A percentile compares a stretch with the other conserved stretches of the same genome.
phyloP scores from a whole-genome alignment of 2,329 filamentous ascomycete species.

The Cytospora schulzeri region DNA sequence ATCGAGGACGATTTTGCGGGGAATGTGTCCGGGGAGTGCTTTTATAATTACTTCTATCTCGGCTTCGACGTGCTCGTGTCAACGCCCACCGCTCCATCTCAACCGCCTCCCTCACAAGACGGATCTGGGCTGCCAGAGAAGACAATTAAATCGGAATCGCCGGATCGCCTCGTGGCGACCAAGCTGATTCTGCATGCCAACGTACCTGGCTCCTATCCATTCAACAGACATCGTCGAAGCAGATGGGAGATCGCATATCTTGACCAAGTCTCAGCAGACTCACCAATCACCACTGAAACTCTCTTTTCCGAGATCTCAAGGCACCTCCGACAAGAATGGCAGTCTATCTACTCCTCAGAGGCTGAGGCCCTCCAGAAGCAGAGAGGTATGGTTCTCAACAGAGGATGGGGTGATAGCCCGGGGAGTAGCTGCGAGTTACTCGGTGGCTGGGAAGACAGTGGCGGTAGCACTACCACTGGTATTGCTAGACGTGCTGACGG shows the following conservation, averaged over 20 bases:
- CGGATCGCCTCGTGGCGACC: slow-evolving; percentile 77
- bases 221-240: slow-evolving; percentile 89
- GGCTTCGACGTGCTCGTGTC: slow-evolving; percentile 95
- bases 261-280: slow-evolving; percentile 44
- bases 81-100: slow-evolving; percentile 66
- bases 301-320: slow-evolving; percentile 73
- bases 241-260: slow-evolving; percentile 78
- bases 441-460: slow-evolving; percentile 82
- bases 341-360: slow-evolving; percentile 61
- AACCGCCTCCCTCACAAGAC: slow-evolving; percentile 57
- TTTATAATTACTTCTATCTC: slow-evolving; percentile 97
- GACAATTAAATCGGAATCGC: slow-evolving; percentile 44
- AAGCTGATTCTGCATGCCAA: slow-evolving; percentile 96
- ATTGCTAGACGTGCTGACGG: slow-evolving; percentile 55
- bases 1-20: slow-evolving; percentile 58
- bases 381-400: slow-evolving; percentile 83
- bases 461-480: slow-evolving; percentile 47
- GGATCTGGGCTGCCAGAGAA: slow-evolving; percentile 35
- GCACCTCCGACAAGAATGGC: slow-evolving; percentile 70
- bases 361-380: slow-evolving; percentile 56
- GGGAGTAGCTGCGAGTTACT: slow-evolving; percentile 86
- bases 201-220: slow-evolving; percentile 92
- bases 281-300: slow-evolving; percentile 72
- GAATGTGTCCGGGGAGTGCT: slow-evolving; percentile 71
- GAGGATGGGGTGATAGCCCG: slow-evolving; percentile 89